A percentile compares a stretch with the other conserved stretches of the same genome.
Conservation (phyloP, 2,329 filamentous ascomycete genomes). For the Colletotrichum aenigma region DNA sequence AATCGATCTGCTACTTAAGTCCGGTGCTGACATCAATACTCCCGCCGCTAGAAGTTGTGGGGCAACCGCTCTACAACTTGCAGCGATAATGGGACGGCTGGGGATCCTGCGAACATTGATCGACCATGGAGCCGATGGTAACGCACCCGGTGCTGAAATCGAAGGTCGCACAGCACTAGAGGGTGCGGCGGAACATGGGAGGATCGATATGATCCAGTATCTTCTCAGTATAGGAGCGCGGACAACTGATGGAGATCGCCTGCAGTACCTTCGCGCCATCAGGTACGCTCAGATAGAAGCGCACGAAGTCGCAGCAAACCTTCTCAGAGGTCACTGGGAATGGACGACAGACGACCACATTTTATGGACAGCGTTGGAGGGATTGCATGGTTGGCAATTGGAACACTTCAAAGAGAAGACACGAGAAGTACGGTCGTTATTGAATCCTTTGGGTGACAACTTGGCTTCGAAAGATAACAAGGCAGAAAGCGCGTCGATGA, state of each 20-base stretch:
- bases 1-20: not conserved
- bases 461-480: not conserved
- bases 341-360: not conserved
- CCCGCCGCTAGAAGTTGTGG: fast-evolving
- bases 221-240: not conserved
- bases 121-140: not conserved
- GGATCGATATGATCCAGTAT: not conserved
- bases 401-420: not conserved
- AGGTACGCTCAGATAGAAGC: not conserved
- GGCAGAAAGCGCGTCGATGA: fast-evolving
- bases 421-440: fast-evolving
- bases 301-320: not conserved
- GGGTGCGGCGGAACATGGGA: not conserved
- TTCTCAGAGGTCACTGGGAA: not conserved
- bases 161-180: not conserved
- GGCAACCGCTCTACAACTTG: not conserved
- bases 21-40: not conserved
- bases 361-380: not conserved
- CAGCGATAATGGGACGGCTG: not conserved
- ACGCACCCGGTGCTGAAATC: not conserved
- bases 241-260: not conserved
- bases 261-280: constrained; percentile 6
- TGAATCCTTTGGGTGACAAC: not conserved
- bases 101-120: not conserved
- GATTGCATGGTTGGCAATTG: fast-evolving